Percentiles rank a stretch among this genome's conserved stretches.
Evolutionary conservation across 2,329 filamentous ascomycete species (phyloP).

Genomic region (Clonostachys chloroleuca): DNA sequence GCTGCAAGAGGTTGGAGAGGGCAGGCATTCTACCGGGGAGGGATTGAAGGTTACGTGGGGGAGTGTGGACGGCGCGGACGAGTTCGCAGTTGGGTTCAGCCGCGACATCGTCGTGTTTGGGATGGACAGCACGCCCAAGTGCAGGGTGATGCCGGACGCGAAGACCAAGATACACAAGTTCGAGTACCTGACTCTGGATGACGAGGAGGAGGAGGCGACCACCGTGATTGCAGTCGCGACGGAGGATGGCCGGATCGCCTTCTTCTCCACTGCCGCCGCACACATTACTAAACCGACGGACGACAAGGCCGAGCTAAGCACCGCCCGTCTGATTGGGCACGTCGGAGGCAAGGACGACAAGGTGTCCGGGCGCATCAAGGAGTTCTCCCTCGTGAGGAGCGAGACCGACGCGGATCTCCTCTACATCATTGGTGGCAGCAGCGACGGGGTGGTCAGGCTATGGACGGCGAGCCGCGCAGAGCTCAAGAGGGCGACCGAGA

Average conservation of each 20-base stretch:
- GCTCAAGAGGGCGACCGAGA: slow-evolving; percentile 8
- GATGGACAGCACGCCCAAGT: slow-evolving; percentile 79
- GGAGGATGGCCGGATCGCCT: slow-evolving; percentile 82
- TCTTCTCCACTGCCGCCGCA: slow-evolving; percentile 66
- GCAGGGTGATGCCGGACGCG: slow-evolving; percentile 58
- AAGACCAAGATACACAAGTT: slow-evolving; percentile 82
- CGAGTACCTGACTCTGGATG: slow-evolving; percentile 58
- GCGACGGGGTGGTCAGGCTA: slow-evolving; percentile 78
- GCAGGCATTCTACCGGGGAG: slow-evolving; percentile 73
- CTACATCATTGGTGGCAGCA: slow-evolving; percentile 70
- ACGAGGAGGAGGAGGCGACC: slow-evolving; percentile 27
- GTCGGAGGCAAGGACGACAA: slow-evolving; percentile 70
- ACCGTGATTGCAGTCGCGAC: slow-evolving; percentile 71
- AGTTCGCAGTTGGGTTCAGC: slow-evolving; percentile 89
- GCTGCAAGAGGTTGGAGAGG: slow-evolving; percentile 71
- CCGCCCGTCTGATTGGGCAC: slow-evolving; percentile 68
- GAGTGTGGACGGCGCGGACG: slow-evolving; percentile 62
- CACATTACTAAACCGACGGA: slow-evolving; percentile 32
- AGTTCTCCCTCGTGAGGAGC: slow-evolving; percentile 65
- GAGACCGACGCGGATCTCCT: slow-evolving; percentile 29
- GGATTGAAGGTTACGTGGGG: slow-evolving; percentile 82
- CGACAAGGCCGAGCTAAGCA: slow-evolving; percentile 33
- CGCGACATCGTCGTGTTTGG: slow-evolving; percentile 80
- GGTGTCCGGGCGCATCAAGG: slow-evolving; percentile 75
- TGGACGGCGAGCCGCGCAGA: slow-evolving; percentile 46